Conservation (phyloP, 345 rosid genomes). For the Sisymbrium altissimum region DNA sequence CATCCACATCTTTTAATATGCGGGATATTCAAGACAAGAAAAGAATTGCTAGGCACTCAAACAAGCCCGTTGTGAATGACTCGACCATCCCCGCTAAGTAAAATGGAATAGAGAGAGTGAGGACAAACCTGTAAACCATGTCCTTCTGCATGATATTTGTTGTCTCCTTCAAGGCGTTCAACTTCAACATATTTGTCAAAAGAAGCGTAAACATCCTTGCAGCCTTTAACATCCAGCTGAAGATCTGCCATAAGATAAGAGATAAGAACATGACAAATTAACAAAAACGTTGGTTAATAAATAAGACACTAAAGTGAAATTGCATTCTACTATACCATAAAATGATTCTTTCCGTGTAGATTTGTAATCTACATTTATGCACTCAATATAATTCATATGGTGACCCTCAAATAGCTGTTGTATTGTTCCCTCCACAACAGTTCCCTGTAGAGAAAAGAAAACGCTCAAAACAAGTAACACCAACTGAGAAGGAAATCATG, state of each 20-base stretch:
- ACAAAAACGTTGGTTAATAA: background rate
- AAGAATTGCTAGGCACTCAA: conserved; percentile 10
- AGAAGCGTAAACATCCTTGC: conserved; percentile 93
- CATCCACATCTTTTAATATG: background rate
- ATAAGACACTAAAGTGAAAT: conserved; percentile 15
- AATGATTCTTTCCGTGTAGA: conserved; percentile 95
- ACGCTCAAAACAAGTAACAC: background rate
- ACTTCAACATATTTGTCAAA: conserved; percentile 98
- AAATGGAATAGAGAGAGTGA: conserved; percentile 1
- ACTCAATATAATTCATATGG: conserved; percentile 89
- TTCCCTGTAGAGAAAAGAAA: conserved; percentile 51
- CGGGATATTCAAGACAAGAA: background rate
- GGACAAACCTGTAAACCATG: conserved; percentile 78
- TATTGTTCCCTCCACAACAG: conserved; percentile 97
- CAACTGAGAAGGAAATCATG: conserved; percentile 14
- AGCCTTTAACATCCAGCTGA: conserved; percentile 98
- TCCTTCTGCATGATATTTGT: conserved; percentile 89
- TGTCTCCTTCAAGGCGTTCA: conserved; percentile 96
- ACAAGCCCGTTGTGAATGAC: background rate
- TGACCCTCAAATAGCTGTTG: conserved; percentile 97
- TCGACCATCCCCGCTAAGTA: background rate
- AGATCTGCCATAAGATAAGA: conserved; percentile 55
- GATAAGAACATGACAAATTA: background rate
- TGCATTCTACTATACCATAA: conserved; percentile 58
- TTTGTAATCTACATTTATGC: conserved; percentile 92